Evolutionary conservation across 1,284 basidiomycete genomes (phyloP).

Genomic region (Irpex lacteus): DNA sequence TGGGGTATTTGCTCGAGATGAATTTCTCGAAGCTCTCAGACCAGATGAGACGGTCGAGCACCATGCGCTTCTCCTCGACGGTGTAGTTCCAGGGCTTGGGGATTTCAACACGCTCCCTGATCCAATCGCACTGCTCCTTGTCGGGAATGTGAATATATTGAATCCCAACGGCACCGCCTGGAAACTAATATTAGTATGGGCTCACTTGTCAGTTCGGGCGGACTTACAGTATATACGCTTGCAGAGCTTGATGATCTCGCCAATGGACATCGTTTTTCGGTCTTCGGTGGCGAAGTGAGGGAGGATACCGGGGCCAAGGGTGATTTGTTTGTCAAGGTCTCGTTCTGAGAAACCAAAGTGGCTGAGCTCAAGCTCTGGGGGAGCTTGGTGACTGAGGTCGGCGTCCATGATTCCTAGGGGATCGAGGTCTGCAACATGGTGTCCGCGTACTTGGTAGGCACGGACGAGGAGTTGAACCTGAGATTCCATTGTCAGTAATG

Average conservation of each 20-base stretch:
- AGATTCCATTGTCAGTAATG: constrained; percentile 4
- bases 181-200: not conserved
- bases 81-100: constrained; percentile 99
- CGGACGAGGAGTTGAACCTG: constrained; percentile 95
- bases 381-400: constrained; percentile 75
- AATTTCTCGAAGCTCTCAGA: constrained; percentile 99
- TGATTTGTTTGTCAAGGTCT: constrained; percentile 93
- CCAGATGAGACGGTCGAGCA: constrained; percentile 98
- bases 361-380: constrained; percentile 88
- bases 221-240: constrained; percentile 92
- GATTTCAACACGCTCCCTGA: constrained; percentile 93
- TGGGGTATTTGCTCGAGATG: constrained; percentile 97
- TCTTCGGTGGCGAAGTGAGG: constrained; percentile 92
- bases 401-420: constrained; percentile 91
- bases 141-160: constrained; percentile 99
- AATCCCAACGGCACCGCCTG: constrained; percentile 90
- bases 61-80: constrained; percentile 98
- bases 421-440: constrained; percentile 94
- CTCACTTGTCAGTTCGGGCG: not conserved
- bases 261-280: constrained; percentile 81
- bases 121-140: constrained; percentile 99
- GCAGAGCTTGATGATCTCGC: constrained; percentile 91
- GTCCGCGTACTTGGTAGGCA: constrained; percentile 98
- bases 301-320: constrained; percentile 92
- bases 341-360: constrained; percentile 94